Base-by-base conservation (phyloP, 2,329 filamentous ascomycete species). In the Davidsoniella eucalypti region DNA sequence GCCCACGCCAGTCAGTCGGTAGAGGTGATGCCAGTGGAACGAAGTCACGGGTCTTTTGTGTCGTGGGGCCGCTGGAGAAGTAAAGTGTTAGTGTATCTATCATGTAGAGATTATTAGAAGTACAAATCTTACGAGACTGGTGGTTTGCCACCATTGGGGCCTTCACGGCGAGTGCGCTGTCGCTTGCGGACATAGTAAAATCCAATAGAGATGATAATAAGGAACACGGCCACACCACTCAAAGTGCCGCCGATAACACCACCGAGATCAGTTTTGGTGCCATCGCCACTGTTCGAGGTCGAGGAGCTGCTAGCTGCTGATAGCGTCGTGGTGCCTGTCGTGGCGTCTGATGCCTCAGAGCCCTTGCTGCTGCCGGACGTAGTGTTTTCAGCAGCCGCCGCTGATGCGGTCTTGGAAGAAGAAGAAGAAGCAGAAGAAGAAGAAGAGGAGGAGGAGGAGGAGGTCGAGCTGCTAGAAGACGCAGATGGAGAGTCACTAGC, bases 241-340 rank as follows among this genome's bases (percentile, higher is more conserved):
- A 78, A 65, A 14, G 67, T 67, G 10, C 71, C 74, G 23, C 75
- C 75, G 2, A 77, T 66, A 33, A 78, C 74, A 38, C 69, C 69
- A 1, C 70, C 71, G 0, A 66, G 68, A n/a, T 62, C 49, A 7
- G 42, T 36, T 25, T 50, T 52, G 33, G 47, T 41, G 16, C 42
- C 63, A 39, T 64, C 57, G 16, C 52, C 49, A 2, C 37, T 37
- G 47, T 37, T 4, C 53, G 56, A 52, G 17, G 56, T 54, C 7
- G 16, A 10, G 7, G 43, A 36, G 2, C 55, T 49, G 3, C 54
- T 49, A 8, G 54, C 49, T 38, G 52, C 54, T 2, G 58, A 54
- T 14, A 8, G 12, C 7, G 29, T 33, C 8, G 29, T 33, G 8
- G 29, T 33, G 3, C 29, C 29, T 33, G 29, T 33, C 29, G 29